A percentile compares a stretch with the other conserved stretches of the same genome.
phyloP scores from a whole-genome alignment of 352 stramenopile genomes.

The Peronospora farinosa region DNA sequence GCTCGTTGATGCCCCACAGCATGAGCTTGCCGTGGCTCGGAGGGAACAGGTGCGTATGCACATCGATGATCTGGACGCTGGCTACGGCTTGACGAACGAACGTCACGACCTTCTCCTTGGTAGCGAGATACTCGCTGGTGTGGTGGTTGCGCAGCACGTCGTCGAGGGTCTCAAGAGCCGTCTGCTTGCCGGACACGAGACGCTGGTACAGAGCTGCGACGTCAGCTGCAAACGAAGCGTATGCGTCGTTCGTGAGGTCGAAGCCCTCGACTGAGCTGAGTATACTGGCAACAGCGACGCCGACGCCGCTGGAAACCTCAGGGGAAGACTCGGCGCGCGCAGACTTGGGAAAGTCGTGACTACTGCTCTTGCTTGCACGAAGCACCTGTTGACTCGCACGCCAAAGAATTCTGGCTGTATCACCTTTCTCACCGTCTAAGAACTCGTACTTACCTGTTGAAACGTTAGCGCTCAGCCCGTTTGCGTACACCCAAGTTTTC shows the following conservation, averaged over 20 bases:
- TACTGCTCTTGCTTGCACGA: slow-evolving; percentile 34
- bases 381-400: slow-evolving; percentile 22
- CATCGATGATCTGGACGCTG: slow-evolving; percentile 31
- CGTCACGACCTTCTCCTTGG: slow-evolving; percentile 21
- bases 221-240: slow-evolving; percentile 40
- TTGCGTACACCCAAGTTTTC: slow-evolving; percentile 43
- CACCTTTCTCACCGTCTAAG: slow-evolving; percentile 31
- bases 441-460: slow-evolving; percentile 51
- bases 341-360: slow-evolving; percentile 29
- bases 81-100: slow-evolving; percentile 39
- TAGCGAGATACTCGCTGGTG: slow-evolving; percentile 37
- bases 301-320: slow-evolving; percentile 27
- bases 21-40: slow-evolving; percentile 87
- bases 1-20: slow-evolving; percentile 90
- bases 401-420: slow-evolving; percentile 21
- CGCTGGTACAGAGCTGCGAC: slow-evolving; percentile 50
- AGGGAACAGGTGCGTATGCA: slow-evolving; percentile 92
- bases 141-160: slow-evolving; percentile 37
- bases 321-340: slow-evolving; percentile 20
- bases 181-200: slow-evolving; percentile 37
- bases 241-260: slow-evolving; percentile 33
- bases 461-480: slow-evolving; percentile 36
- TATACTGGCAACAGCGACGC: slow-evolving; percentile 31
- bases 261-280: slow-evolving; percentile 36
- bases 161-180: slow-evolving; percentile 31